Conservation (phyloP, 306 rosid species). For the Casuarina cunninghamiana region DNA sequence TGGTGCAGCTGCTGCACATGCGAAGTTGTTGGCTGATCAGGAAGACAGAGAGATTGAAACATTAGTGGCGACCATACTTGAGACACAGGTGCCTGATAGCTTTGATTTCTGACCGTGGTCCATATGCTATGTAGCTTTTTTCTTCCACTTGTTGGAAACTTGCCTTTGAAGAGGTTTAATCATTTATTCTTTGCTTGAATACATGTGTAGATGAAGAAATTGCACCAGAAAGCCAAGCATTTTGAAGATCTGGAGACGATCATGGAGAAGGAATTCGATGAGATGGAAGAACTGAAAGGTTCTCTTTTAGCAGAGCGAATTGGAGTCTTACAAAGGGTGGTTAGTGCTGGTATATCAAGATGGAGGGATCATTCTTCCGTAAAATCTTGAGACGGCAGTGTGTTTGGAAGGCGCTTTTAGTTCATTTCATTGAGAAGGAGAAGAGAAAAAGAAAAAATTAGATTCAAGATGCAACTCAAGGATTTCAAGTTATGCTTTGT, state of each 20-base stretch:
- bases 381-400: slow-evolving; percentile 42
- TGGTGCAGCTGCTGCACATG: slow-evolving; percentile 92
- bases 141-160: slow-evolving; percentile 1
- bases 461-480: neutral
- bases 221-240: slow-evolving; percentile 71
- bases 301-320: slow-evolving; percentile 62
- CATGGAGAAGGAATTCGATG: slow-evolving; percentile 68
- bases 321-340: slow-evolving; percentile 47
- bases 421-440: neutral
- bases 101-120: slow-evolving; percentile 11
- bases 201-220: slow-evolving; percentile 53
- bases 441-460: neutral
- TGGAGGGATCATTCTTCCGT: slow-evolving; percentile 72
- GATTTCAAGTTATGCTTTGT: neutral
- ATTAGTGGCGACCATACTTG: slow-evolving; percentile 71
- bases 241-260: slow-evolving; percentile 72
- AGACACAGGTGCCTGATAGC: slow-evolving; percentile 61
- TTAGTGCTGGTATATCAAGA: slow-evolving; percentile 64
- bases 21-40: slow-evolving; percentile 84
- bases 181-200: slow-evolving; percentile 23
- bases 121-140: neutral
- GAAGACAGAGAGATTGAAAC: slow-evolving; percentile 90
- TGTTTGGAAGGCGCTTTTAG: neutral
- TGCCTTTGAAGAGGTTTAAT: slow-evolving; percentile 23
- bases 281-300: slow-evolving; percentile 61